Evolutionary conservation across 257 asterid genomes (phyloP), one percentile per base, ranked within the genome.

Genomic region (Nicotiana attenuata): DNA sequence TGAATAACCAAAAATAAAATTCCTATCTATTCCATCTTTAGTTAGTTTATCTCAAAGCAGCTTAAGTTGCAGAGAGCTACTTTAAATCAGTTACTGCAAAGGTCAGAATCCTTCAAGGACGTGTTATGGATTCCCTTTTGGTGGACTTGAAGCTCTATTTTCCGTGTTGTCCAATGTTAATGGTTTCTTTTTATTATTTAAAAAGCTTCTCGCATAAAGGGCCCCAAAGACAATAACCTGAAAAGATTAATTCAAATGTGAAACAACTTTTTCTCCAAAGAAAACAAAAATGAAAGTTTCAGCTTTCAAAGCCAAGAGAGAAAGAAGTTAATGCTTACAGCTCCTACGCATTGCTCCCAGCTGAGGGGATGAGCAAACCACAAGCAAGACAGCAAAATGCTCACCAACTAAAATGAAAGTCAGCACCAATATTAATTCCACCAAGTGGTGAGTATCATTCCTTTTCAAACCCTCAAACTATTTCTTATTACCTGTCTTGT

Each of bases 361-460:
- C 98, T 94, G 80, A 96, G 97, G 61, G 98, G 98, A 84, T 96
- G 99, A 53, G 90, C 89, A 82, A 96, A 96, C 97, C 94, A 96
- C 81, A 94, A 88, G 81, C 99, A 96, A 2, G 99, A 96, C 82
- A 96, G 85, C 82, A 96, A 89, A 85, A 94, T 94, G 92, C 99
- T 96, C 80, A 87, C 91, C 91, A 96, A 86, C 99, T 96, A 86
- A 65, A 52, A 82, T 71, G 7, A 41, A 71, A 41, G 20, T 14
- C 14, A 71, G 78, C 22, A 45, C 26, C 20, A 69, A 14, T 69
- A 69, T 41, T 11, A 55, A n/a, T 69, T 55, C n/a, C 11, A 69
- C 56, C 17, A 69, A 33, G 67, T 31, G 31, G 52, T 28, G 33
- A 64, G 60, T 20, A 10, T 73, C 63, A 71, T 78, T 66, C 76